Conservation (phyloP, 352 stramenopile genomes). For the Globisporangium spiculum region DNA sequence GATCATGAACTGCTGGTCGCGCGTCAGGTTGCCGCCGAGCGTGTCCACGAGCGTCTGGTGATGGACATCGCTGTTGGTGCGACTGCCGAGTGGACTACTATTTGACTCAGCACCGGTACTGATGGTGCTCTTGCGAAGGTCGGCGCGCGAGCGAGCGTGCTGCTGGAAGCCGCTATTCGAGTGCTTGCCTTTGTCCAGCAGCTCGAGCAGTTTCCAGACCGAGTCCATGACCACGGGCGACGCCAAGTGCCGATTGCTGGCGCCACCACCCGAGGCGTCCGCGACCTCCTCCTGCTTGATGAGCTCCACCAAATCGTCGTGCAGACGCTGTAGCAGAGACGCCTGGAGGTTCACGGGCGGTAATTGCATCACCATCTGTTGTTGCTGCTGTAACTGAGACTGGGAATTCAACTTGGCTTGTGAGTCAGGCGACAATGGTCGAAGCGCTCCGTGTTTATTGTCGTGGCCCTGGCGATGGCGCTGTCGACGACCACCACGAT, state of each 20-base stretch:
- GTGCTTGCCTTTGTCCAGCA: slow-evolving; percentile 32
- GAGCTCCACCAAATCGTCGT: slow-evolving; percentile 47
- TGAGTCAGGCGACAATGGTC: not conserved
- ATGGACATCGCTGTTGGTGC: slow-evolving; percentile 3
- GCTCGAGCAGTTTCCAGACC: slow-evolving; percentile 30
- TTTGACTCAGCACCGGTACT: not conserved
- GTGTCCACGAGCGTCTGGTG: slow-evolving; percentile 10
- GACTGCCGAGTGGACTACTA: not conserved
- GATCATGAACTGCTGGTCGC: slow-evolving; percentile 60
- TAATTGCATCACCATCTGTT: not conserved
- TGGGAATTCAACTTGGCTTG: not conserved
- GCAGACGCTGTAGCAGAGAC: slow-evolving; percentile 37
- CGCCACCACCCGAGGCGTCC: not conserved
- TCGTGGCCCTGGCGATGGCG: slow-evolving; percentile 14
- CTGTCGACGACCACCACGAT: slow-evolving; percentile 3
- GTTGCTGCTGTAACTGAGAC: not conserved
- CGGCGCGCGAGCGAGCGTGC: not conserved
- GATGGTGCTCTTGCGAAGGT: not conserved
- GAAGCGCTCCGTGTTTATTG: not conserved
- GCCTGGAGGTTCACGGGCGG: slow-evolving; percentile 11
- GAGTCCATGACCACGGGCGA: slow-evolving; percentile 12
- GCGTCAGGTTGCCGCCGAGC: slow-evolving; percentile 27
- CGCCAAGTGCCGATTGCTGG: slow-evolving; percentile 33
- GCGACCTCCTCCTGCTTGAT: slow-evolving; percentile 41
- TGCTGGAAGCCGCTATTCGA: not conserved